Percentiles rank a stretch among this genome's conserved stretches.
Conservation (phyloP, 352 stramenopile genomes). For the Globisporangium mamillatum region DNA sequence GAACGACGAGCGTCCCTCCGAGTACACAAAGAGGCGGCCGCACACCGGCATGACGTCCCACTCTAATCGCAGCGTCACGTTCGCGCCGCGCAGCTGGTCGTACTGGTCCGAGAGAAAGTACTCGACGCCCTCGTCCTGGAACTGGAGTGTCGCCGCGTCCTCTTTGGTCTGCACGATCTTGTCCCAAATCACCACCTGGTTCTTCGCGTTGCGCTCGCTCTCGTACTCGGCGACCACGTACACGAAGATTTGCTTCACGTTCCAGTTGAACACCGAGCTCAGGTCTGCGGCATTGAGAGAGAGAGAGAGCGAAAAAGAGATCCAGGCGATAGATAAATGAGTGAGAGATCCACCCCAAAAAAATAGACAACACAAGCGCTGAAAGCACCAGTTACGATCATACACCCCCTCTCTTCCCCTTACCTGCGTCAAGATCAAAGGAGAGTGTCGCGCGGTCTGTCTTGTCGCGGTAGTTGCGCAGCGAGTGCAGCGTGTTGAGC, state of each 20-base stretch:
- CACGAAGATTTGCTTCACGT: slow-evolving; percentile 89
- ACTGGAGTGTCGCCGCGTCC: slow-evolving; percentile 40
- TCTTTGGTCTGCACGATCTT: slow-evolving; percentile 76
- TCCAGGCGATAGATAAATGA: neutral
- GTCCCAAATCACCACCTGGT: slow-evolving; percentile 87
- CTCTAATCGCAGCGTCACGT: slow-evolving; percentile 79
- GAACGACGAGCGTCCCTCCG: slow-evolving; percentile 48
- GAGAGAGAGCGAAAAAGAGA: neutral
- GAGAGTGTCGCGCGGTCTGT: slow-evolving; percentile 78
- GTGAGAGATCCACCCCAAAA: neutral
- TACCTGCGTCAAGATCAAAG: slow-evolving; percentile 79
- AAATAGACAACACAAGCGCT: neutral
- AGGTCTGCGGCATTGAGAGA: slow-evolving; percentile 37
- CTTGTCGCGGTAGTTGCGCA: slow-evolving; percentile 81
- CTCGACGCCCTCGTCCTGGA: slow-evolving; percentile 68
- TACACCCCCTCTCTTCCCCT: slow-evolving; percentile 11
- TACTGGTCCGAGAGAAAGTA: slow-evolving; percentile 82
- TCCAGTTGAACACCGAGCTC: slow-evolving; percentile 89
- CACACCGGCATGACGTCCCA: slow-evolving; percentile 88
- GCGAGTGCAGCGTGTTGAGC: slow-evolving; percentile 69
- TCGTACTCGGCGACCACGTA: slow-evolving; percentile 84
- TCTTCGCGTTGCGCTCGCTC: slow-evolving; percentile 57
- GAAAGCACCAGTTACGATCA: neutral
- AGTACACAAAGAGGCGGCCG: slow-evolving; percentile 71
- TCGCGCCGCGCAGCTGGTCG: slow-evolving; percentile 70